Conservation (phyloP, 305 asterid species). For the Solanum hybrid region DNA sequence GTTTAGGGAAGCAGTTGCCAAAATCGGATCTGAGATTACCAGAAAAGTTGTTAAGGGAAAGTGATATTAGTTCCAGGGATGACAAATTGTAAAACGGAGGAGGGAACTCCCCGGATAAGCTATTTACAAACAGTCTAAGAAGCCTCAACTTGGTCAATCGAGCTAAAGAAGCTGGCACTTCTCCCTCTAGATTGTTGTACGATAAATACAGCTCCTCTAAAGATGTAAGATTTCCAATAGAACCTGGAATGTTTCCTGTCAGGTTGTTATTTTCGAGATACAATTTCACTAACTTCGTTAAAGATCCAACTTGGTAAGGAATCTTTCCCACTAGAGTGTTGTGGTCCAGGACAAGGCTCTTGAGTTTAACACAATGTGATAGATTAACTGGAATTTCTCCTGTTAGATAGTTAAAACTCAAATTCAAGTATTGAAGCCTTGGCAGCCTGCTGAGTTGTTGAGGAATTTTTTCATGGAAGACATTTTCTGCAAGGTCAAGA, state of each 20-base stretch:
- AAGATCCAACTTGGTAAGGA: conserved; percentile 23
- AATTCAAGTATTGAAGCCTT: conserved; percentile 19
- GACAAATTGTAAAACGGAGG: background rate
- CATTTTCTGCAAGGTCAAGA: conserved; percentile 29
- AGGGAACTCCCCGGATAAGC: background rate
- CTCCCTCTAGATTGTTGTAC: background rate
- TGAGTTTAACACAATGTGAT: conserved; percentile 12
- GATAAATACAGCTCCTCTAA: background rate
- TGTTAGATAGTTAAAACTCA: conserved; percentile 21
- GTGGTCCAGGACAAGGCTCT: conserved; percentile 15
- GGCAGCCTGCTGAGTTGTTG: conserved; percentile 17
- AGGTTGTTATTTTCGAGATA: background rate
- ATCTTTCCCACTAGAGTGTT: background rate
- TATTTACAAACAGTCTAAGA: background rate
- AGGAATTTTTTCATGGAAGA: conserved; percentile 26
- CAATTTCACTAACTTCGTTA: conserved; percentile 8
- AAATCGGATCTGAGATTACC: background rate
- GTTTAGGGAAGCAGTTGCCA: accelerated
- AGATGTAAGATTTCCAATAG: background rate
- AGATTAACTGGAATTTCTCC: conserved; percentile 26
- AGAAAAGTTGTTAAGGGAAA: background rate
- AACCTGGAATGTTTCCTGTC: background rate
- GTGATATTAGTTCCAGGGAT: background rate
- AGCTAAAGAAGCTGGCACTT: background rate
- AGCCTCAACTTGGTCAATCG: background rate